Base-by-base conservation (phyloP, 2,329 filamentous ascomycete species). In the Aspergillus sp. region DNA sequence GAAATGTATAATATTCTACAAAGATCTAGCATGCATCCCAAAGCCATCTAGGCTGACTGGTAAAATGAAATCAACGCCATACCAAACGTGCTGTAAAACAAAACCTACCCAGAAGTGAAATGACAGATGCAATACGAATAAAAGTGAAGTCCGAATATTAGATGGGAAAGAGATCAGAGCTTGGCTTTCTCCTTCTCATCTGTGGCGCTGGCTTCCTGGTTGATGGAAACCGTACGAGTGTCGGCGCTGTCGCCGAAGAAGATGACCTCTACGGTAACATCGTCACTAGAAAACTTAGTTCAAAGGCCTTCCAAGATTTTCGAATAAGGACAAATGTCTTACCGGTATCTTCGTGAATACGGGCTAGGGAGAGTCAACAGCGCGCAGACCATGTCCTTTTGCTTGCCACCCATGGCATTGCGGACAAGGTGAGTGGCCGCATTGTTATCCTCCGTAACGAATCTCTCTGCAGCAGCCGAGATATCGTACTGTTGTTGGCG, bases 231-330 rank as follows among this genome's bases (percentile, higher is more conserved):
- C 53, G 85, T 84, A 32, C 90, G 90, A 25, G 79, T 86, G 65
- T 84, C 84, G 46, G 84, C 63, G 32, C 85, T 82, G 58, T 95
- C 82, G 51, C 93, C 93, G 61, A 98, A 98, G 78, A 98, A 98
- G 63, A 98, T 95, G 52, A 98, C 93, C 68, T 98, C 89, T 13
- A 98, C 91, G 0, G 93, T 98, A 53, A 98, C 74, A 65, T 98
- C 93, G 65, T 98, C 93, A 57, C 89, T 91, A 51, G 69, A 43
- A 63, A 60, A 41, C 60, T 60, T 51, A 51, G 51, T 27, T n/a
- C 12, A 35, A 4, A 9, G 19, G 1, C 3, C 23, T 5, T 37
- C 6, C n/a, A 5, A 23, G 5, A 0, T 22, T 9, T 33, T 6
- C 25, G 3, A 30, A 30, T 12, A 10, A 15, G 7, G 17, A 15